These are phyloP conservation scores for Aspergillus fischeri DNA, from an alignment of 2,329 filamentous ascomycete genomes.

Conservation along the genomic window DNA sequence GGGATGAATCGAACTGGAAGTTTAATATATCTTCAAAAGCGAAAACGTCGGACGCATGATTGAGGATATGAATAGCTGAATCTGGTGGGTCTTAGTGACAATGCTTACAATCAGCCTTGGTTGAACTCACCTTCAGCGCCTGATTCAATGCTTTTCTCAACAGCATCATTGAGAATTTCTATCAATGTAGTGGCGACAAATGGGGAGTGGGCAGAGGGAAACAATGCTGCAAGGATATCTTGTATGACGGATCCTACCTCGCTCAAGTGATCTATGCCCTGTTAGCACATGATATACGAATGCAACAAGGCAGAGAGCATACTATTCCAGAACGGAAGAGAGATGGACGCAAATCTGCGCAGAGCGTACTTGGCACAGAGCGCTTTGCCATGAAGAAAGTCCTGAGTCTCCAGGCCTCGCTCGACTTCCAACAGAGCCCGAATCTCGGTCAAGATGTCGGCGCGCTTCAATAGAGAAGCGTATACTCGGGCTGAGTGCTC, in stretches of 20 bases:
- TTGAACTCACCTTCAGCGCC: conserved; percentile 25
- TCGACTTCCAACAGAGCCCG: conserved; percentile 20
- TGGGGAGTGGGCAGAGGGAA: conserved; percentile 29
- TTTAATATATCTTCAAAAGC: conserved; percentile 25
- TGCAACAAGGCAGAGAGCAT: conserved; percentile 4
- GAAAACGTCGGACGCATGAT: conserved; percentile 20
- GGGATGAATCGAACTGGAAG: conserved; percentile 24
- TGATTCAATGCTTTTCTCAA: conserved; percentile 31
- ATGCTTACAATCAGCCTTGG: background rate
- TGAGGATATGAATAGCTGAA: conserved; percentile 15
- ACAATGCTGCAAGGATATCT: conserved; percentile 22
- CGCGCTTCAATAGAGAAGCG: conserved; percentile 33
- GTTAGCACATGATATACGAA: conserved; percentile 5
- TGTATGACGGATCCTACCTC: conserved; percentile 22
- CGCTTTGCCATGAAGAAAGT: conserved; percentile 39
- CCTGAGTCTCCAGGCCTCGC: conserved; percentile 22
- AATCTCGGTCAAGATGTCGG: conserved; percentile 29
- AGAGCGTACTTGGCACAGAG: conserved; percentile 39
- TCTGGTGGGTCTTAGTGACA: conserved; percentile 14
- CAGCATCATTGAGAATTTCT: conserved; percentile 34
- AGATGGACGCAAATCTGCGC: conserved; percentile 30
- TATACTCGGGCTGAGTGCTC: conserved; percentile 45
- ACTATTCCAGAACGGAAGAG: conserved; percentile 34
- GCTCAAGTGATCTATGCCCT: conserved; percentile 25
- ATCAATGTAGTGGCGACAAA: conserved; percentile 33